Evolutionary conservation across 805 yeast species (phyloP), one percentile per base, ranked within the genome.

Genomic region (Lipomyces lipofer): DNA sequence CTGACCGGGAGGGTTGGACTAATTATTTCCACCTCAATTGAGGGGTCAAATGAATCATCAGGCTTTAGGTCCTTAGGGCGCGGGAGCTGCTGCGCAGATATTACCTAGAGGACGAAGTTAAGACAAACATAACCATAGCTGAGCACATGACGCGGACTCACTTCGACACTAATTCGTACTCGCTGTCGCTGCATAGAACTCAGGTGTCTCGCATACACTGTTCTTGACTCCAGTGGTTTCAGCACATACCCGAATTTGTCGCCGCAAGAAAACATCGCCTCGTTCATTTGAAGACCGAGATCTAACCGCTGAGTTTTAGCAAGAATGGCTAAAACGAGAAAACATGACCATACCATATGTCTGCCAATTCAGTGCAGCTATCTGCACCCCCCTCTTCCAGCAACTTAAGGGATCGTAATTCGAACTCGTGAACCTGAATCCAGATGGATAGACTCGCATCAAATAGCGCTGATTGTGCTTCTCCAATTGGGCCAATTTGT

Each of bases 1-100:
- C 55, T 49, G 36, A 39, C 45, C 5, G 51, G 47, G 7, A 22
- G 27, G 25, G 30, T 33, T 4, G 52, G 32, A 32, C 40, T 13
- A 25, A 42, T 71, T 0, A 86, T 64, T 50, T 86, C 92, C 32
- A 86, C 69, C 5, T 75, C 74, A 4, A 87, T 80, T 62, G 72
- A 82, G 0, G 95, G 89, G 60, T 82, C 84, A 42, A 84, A 72
- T 0, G 72, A 67, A 19, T 73, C 78, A 9, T 75, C 73, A 1
- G 71, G 49, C 49, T 73, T 78, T 24, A 78, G 67, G 25, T 78
- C 84, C 44, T 75, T 76, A 0, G 88, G 85, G 40, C 83, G 81
- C 2, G 96, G 95, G 10, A 92, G 73, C 66, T 89, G 87, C 69
- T 91, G 97, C 0, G 88, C 97, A 17, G 97, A 88, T 0, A 92